Base-by-base conservation (phyloP, 2,329 filamentous ascomycete species). In the Ophiosphaerella narmari region DNA sequence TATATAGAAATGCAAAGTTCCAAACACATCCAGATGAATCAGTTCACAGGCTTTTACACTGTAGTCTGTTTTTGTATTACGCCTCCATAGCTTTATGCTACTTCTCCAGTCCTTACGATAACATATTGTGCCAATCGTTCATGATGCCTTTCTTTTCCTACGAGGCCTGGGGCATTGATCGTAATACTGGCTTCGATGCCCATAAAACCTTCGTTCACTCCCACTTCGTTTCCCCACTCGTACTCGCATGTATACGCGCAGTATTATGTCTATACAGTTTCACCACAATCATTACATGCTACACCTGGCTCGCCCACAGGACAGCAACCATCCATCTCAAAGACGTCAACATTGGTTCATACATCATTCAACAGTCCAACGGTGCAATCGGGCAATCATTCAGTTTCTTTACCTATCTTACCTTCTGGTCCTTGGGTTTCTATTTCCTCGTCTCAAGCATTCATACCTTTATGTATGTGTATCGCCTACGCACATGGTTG, bases 371-470 rank as follows among this genome's bases (percentile, higher is more conserved):
- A 62, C 65, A 71, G 16, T 83, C 77, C 54, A 87, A 82, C 77
- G 73, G 80, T 46, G 85, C 84, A 65, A 75, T 79, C 13, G 76
- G 78, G 40, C 73, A 78, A 44, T 80, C 80, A 36, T 93, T 93
- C 77, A 88, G 85, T 65, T 94, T 85, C 78, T 94, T 94, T 77
- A 94, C 90, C 31, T 80, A 86, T 66, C 78, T 93, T 41, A 89
- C 87, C 12, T 93, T 86, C 80, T 93, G 88, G 88, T 89, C 88
- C 2, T 74, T 92, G 14, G 85, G 82, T 33, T 91, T 91, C 75
- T 95, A 94, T 78, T 87, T 88, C 66, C 77, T 86, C 51, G 72
- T 85, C 59, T 79, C 87, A 0, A 78, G 86, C 21, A 55, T 84
- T 12, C 89, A 94, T 76, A 90, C 88, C 11, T 75, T 84, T 53